Evolutionary conservation across 352 stramenopile species (phyloP).

Genomic region (Thraustochytrium sp.): DNA sequence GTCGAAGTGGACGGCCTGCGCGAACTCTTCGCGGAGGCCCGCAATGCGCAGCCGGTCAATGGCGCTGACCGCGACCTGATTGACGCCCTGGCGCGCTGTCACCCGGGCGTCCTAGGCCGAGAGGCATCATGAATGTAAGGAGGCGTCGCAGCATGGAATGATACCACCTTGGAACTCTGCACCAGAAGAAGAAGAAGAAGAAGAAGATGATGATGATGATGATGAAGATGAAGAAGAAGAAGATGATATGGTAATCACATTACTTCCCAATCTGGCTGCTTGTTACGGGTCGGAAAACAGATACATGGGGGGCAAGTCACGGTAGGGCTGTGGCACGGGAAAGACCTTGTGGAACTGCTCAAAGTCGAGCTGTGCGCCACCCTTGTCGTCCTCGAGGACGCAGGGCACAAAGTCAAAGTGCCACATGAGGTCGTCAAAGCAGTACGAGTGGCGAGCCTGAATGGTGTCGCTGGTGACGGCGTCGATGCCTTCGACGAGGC

Average conservation of each 20-base stretch:
- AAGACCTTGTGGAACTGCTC: constrained; percentile 34
- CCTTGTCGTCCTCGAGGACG: constrained; percentile 1
- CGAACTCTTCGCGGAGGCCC: background rate
- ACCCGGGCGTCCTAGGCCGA: background rate
- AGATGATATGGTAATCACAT: background rate
- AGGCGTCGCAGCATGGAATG: too few relatives aligned
- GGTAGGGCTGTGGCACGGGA: constrained; percentile 6
- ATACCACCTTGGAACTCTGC: too few relatives aligned
- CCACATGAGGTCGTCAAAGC: constrained; percentile 68
- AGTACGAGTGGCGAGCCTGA: constrained; percentile 92
- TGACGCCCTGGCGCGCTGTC: background rate
- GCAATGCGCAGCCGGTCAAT: background rate
- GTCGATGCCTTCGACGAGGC: constrained; percentile 89
- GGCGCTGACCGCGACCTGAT: background rate
- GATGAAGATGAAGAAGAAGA: background rate
- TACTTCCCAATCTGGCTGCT: background rate
- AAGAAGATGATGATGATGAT: too few relatives aligned
- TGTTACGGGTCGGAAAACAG: background rate
- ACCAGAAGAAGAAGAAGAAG: too few relatives aligned
- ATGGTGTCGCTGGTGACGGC: constrained; percentile 85
- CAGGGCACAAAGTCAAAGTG: constrained; percentile 39
- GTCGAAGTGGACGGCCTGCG: background rate
- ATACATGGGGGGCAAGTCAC: constrained; percentile 4
- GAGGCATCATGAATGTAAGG: too few relatives aligned
- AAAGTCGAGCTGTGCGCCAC: background rate